Evolutionary conservation across 1,284 basidiomycete species (phyloP), one percentile per base, ranked within the genome.

Genomic region (Ustilago hordei): DNA sequence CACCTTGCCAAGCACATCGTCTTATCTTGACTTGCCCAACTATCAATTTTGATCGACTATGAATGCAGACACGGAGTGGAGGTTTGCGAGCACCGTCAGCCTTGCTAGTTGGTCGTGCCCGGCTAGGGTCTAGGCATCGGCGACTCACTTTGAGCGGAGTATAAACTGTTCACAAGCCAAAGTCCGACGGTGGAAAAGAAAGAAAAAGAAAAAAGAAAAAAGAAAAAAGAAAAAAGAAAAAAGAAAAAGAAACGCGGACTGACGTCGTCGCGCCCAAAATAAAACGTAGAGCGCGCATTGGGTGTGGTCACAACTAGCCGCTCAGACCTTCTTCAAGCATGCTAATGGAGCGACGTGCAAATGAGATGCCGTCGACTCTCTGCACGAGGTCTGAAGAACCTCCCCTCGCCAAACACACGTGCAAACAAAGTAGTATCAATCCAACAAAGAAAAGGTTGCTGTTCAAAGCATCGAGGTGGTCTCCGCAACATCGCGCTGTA

Each of bases 101-200:
- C 8, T 5, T 48, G 23, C 19, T 48, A 7, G 12, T 6, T 48
- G 23, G 4, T 23, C 23, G 45, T 8, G 12, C n/a, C 19, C 45
- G 57, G 57, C 32, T 31, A 56, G 45, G 54, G 61, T 34, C 38
- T 56, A 45, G 61, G 61, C 12, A 32, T 63, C 61, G 61, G 61
- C 61, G 35, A 28, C 55, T 63, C 43, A 32, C 19, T n/a, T 11
- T 11, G 8, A 31, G 41, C 39, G n/a, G 39, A 41, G 39, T 45
- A 19, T 7, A 1, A 45, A 19, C 23, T 28, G 23, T 28, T 28
- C 36, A 9, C 39, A 12, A 15, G 39, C 39, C 7, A 11, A 41
- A 41, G 12, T 15, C 39, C 11, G 13, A 41, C 39, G 39, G 15
- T 41, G 23, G 23, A 28, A 28, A 28, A 23, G 23, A 23, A 23